A percentile compares a stretch with the other conserved stretches of the same genome.
Evolutionary conservation across 345 rosid species (phyloP).

Genomic region (Dovyalis caffra): DNA sequence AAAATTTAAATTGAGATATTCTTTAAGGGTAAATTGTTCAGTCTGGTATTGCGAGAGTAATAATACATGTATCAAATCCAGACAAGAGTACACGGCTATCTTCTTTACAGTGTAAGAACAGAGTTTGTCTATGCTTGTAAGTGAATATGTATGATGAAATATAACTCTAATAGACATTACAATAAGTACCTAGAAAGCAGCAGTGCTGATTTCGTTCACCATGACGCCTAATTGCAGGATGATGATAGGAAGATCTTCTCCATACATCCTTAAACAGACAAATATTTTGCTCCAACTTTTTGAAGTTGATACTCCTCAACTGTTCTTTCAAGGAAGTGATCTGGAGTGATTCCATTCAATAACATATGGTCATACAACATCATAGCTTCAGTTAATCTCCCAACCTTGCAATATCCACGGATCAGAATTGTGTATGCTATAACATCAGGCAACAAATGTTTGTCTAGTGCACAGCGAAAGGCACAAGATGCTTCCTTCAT

Average conservation of each 20-base stretch:
- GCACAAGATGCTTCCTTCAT: constrained; percentile 38
- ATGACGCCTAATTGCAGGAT: no score
- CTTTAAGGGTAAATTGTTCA: no score
- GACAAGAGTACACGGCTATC: no score
- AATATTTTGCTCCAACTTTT: not conserved
- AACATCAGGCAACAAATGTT: constrained; percentile 44
- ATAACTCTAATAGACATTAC: no score
- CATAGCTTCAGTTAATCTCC: constrained; percentile 44
- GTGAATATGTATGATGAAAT: no score
- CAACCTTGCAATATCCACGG: constrained; percentile 48
- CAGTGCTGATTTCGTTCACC: no score
- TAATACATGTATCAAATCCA: no score
- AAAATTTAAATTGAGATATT: no score
- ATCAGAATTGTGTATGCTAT: constrained; percentile 46
- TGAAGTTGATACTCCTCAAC: constrained; percentile 36
- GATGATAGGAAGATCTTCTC: not conserved
- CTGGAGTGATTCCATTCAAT: constrained; percentile 39
- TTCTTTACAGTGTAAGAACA: no score
- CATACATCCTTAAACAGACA: not conserved
- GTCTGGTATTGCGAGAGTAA: no score
- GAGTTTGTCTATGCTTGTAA: no score
- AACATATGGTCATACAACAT: constrained; percentile 40
- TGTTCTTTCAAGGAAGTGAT: constrained; percentile 31
- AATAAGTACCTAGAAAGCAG: no score
- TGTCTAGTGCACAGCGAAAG: constrained; percentile 37